phyloP scores from a whole-genome alignment of 106 monocot genomes.

The Allium fistulosum region DNA sequence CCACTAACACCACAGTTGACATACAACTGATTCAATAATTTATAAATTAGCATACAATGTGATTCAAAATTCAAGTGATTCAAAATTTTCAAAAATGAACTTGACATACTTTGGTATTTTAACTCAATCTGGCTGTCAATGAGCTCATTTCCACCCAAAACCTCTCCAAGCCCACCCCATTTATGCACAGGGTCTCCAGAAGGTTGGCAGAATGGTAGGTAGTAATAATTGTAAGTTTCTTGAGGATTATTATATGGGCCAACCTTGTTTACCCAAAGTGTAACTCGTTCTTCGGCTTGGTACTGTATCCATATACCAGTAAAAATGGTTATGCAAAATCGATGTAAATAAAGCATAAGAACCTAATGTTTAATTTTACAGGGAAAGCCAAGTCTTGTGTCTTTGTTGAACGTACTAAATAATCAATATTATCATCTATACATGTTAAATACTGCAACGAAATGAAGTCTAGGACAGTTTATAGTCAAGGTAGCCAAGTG shows the following conservation, averaged over 20 bases:
- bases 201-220: slow-evolving; percentile 89
- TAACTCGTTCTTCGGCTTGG: slow-evolving; percentile 41
- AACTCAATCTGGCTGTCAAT: slow-evolving; percentile 93
- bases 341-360: background rate
- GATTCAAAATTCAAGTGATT: no score
- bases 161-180: slow-evolving; percentile 98
- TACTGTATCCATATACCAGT: slow-evolving; percentile 39
- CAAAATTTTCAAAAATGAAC: no score
- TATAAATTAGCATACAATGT: no score
- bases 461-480: background rate
- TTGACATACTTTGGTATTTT: slow-evolving; percentile 62
- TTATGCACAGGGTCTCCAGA: slow-evolving; percentile 81
- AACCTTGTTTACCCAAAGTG: slow-evolving; percentile 81
- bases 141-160: slow-evolving; percentile 99
- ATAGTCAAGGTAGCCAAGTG: background rate
- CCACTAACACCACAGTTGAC: no score
- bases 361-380: background rate
- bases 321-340: background rate
- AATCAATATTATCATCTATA: background rate
- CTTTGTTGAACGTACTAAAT: background rate
- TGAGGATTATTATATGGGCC: slow-evolving; percentile 99
- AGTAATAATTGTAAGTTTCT: slow-evolving; percentile 92
- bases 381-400: background rate
- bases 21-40: no score
- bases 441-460: background rate